Base-by-base conservation (phyloP, 2,329 filamentous ascomycete genomes). In the Sarocladiaceae sp. region DNA sequence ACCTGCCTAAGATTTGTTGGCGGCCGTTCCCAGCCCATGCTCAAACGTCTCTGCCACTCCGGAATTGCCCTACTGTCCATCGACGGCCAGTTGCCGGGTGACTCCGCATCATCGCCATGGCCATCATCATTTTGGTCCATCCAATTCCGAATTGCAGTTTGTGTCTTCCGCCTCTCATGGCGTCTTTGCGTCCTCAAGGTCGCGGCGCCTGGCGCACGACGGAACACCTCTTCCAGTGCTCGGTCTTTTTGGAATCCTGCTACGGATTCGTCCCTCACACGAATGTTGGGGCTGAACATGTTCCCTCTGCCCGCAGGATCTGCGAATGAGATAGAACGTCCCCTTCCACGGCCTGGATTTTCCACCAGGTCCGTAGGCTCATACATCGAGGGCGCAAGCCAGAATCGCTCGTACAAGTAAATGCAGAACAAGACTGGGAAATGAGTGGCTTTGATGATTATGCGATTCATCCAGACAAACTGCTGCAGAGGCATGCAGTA, bases 141-240 rank as follows among this genome's bases (percentile, higher is more conserved):
- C 92, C 92, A 97, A 59, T 88, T 86, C 25, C 87, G 85, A 50
- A 97, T 91, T 0, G 90, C 88, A 54, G 86, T 91, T 57, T 87
- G 87, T 1, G 87, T 90, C 64, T 91, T 87, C 33, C 82, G 80
- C 55, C 84, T 79, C 58, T 89, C 85, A 25, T 82, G 76, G 49
- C 80, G 77, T 47, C 79, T 76, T 46, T 82, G 78, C 2, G 79
- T 84, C 17, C 80, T 77, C 51, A 85, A 70, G 2, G 82, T 76
- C 7, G 79, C 78, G 48, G 82, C 75, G 54, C 86, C 85, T 25
- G 88, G 90, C 0, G 84, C 82, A 17, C 81, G 76, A 55, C 90
- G 80, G 65, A 97, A 97, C 0, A 97, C 90, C 63, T 97, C 92
- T 58, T 96, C 93, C 20, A 97, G 72, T 7, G 90, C 92, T 51